Conservation (phyloP, 805 yeast species). For the Ogataea philodendri region DNA sequence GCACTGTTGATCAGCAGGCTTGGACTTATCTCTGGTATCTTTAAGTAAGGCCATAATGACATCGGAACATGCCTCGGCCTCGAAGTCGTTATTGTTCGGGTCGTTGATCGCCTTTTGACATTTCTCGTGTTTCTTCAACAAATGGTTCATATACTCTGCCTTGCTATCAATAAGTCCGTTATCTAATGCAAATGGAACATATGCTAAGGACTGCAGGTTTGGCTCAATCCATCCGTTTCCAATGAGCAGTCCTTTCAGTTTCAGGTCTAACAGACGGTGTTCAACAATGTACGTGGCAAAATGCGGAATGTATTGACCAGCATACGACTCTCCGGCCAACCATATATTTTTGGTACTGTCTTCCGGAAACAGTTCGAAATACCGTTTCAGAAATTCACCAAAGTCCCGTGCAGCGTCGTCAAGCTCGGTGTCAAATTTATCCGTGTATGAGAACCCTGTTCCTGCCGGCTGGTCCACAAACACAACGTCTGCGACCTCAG, state of each 20-base stretch:
- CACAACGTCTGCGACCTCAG: slow-evolving; percentile 69
- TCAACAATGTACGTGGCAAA: slow-evolving; percentile 63
- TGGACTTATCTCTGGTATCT: slow-evolving; percentile 28
- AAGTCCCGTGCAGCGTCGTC: slow-evolving; percentile 61
- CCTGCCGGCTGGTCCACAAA: slow-evolving; percentile 96
- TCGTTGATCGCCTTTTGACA: slow-evolving; percentile 56
- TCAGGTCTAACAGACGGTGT: slow-evolving; percentile 28
- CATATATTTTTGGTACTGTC: slow-evolving; percentile 61
- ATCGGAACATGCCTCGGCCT: slow-evolving; percentile 36
- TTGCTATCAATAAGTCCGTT: slow-evolving; percentile 50
- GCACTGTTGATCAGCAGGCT: slow-evolving; percentile 50
- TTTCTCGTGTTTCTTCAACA: slow-evolving; percentile 51
- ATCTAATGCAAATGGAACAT: slow-evolving; percentile 65
- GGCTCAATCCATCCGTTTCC: slow-evolving; percentile 98
- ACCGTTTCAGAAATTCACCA: slow-evolving; percentile 60
- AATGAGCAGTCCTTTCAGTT: slow-evolving; percentile 66
- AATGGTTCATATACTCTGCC: slow-evolving; percentile 38
- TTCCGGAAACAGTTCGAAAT: slow-evolving; percentile 70
- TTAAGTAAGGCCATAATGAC: slow-evolving; percentile 41
- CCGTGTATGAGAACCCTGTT: slow-evolving; percentile 79
- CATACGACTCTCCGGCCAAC: slow-evolving; percentile 93
- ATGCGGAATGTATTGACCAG: slow-evolving; percentile 95
- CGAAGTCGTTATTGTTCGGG: slow-evolving; percentile 25
- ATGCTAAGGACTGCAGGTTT: slow-evolving; percentile 75
- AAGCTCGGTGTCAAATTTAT: slow-evolving; percentile 53